A percentile compares a stretch with the other conserved stretches of the same genome.
Conservation (phyloP, 495 filamentous ascomycete species). For the Penicillium psychrofluorescens region DNA sequence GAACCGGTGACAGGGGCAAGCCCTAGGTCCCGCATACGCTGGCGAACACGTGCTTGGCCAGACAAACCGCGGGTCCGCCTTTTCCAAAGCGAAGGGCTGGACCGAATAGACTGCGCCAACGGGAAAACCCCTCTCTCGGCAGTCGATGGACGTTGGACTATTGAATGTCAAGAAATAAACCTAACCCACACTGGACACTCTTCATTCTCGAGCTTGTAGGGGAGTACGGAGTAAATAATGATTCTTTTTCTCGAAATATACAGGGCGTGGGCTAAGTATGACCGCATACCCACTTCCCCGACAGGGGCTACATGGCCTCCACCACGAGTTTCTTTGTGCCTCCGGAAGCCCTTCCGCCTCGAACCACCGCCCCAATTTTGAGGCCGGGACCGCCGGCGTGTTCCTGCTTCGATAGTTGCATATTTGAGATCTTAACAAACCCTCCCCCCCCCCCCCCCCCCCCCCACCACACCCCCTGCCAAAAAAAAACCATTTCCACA, state of each 20-base stretch:
- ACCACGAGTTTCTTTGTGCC: slow-evolving; percentile 1
- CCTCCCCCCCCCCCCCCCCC: no score
- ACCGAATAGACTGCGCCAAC: no score
- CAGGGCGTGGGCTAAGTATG: no score
- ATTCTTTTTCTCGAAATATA: no score
- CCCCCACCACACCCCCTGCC: no score
- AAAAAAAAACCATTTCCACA: no score
- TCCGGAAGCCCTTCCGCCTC: slow-evolving; percentile 4
- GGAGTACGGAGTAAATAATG: no score
- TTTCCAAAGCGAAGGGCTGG: background rate
- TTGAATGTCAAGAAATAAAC: slow-evolving; percentile 1
- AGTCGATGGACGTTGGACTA: slow-evolving; percentile 5
- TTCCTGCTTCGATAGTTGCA: no score
- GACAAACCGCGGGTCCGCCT: background rate
- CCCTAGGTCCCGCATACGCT: slow-evolving; percentile 13
- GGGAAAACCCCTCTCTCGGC: slow-evolving; percentile 1
- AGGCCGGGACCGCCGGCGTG: background rate
- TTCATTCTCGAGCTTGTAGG: no score
- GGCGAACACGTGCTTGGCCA: slow-evolving; percentile 14
- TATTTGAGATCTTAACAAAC: no score
- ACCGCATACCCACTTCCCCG: no score
- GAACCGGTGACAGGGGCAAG: background rate
- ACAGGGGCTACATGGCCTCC: background rate
- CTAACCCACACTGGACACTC: no score
- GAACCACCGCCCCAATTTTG: slow-evolving; percentile 1